Conservation (phyloP, 202 grass and related monocot genomes). For the Saccharum hybrid region DNA sequence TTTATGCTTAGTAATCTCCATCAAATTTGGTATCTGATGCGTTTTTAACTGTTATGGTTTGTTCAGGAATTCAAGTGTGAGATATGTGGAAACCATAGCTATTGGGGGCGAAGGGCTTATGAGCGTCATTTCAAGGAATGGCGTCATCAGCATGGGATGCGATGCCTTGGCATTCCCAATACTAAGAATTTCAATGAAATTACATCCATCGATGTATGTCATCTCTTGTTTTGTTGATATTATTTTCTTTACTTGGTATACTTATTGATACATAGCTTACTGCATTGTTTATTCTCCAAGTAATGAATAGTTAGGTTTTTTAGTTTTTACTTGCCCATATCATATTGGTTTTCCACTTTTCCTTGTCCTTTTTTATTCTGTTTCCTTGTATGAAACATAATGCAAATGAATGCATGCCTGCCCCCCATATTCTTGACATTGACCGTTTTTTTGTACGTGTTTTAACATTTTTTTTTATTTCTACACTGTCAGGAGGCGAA, state of each 20-base stretch:
- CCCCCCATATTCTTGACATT: not conserved
- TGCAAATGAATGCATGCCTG: not conserved
- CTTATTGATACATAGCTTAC: not conserved
- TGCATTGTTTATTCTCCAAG: slow-evolving; percentile 1
- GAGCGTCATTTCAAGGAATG: slow-evolving; percentile 98
- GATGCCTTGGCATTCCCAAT: slow-evolving; percentile 94
- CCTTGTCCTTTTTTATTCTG: not conserved
- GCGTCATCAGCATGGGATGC: slow-evolving; percentile 93
- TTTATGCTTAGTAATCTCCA: not conserved
- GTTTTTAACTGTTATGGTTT: slow-evolving; percentile 31
- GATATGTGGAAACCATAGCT: slow-evolving; percentile 97
- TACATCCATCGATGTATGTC: slow-evolving; percentile 78
- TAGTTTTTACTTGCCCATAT: not conserved
- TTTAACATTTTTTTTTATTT: slow-evolving; percentile 29
- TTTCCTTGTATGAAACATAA: not conserved
- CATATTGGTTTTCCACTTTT: not conserved
- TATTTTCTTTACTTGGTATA: slow-evolving; percentile 26
- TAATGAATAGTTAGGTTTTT: not conserved
- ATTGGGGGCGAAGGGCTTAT: slow-evolving; percentile 95
- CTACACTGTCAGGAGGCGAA: slow-evolving; percentile 69
- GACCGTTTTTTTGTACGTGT: not conserved
- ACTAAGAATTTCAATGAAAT: slow-evolving; percentile 99
- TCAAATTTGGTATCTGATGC: not conserved
- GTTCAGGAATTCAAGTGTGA: slow-evolving; percentile 96
- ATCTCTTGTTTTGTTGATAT: slow-evolving; percentile 1